Evolutionary conservation across 1,284 basidiomycete genomes (phyloP), one percentile per base, ranked within the genome.

Genomic region (Rhodotorula sp.): DNA sequence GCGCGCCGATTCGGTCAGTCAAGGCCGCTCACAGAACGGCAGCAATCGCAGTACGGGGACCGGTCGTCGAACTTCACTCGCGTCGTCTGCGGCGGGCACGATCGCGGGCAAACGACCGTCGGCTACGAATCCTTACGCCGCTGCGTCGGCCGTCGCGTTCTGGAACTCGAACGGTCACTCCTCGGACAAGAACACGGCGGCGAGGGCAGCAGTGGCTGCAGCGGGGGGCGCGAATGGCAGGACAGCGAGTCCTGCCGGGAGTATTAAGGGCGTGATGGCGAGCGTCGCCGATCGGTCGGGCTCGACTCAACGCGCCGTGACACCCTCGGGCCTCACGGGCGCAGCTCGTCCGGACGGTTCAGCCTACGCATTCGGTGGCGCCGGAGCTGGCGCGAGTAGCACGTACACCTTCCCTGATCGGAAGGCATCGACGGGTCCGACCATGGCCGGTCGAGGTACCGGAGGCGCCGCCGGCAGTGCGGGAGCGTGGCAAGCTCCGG

Each of bases 401-500:
- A n/a, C 54, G 23, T 56, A 56, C 54, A 56, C 29, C 54, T 56
- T 56, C 31, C 54, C 54, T n/a, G 54, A 56, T 18, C n/a, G 54
- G n/a, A 56, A 56, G 26, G 54, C 29, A 12, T 56, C 54, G 26
- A 26, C 29, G 26, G 54, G 26, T 10, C 54, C 54, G 54, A 56
- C 54, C 8, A 16, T 29, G 54, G 54, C 26, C 54, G 54, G 54
- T 12, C 54, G 54, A 18, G 54, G 10, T 16, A 56, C 54, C 21
- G 65, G 61, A 31, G 63, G 59, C n/a, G 62, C 62, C 34, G 65
- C 58, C 52, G 49, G 52, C 5, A 62, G 26, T 26, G 51, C 34
- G 7, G 57, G 73, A 3, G 82, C 83, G 5, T 86, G 84, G 84
- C 83, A 83, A 1, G 84, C 84, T 0, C 85, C 85, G 3, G 84